These are phyloP conservation scores for Colletotrichum sp. DNA, from an alignment of 2,329 filamentous ascomycete genomes.

Conservation along the genomic window DNA sequence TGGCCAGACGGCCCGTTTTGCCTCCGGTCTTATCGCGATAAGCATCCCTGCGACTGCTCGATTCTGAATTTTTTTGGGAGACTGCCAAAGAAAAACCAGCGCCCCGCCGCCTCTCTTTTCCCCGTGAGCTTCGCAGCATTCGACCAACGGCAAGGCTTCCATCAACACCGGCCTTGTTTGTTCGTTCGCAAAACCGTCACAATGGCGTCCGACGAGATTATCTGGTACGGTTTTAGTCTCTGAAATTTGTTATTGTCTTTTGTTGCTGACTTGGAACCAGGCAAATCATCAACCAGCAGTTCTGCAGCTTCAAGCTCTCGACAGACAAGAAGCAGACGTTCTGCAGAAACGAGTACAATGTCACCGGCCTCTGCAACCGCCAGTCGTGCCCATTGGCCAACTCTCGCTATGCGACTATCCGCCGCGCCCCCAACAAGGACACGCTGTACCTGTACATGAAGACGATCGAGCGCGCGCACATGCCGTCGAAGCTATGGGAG, in stretches of 20 bases:
- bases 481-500: conserved; percentile 94
- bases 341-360: conserved; percentile 94
- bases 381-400: conserved; percentile 93
- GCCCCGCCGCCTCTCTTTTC: conserved; percentile 20
- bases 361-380: conserved; percentile 81
- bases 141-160: conserved; percentile 1
- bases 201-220: conserved; percentile 94
- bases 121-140: conserved; percentile 7
- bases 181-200: conserved; percentile 26
- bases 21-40: conserved; percentile 19
- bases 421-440: conserved; percentile 80
- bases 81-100: conserved; percentile 17
- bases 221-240: conserved; percentile 59
- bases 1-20: conserved; percentile 10
- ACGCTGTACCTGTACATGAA: conserved; percentile 97
- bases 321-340: conserved; percentile 89
- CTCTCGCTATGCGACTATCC: conserved; percentile 89
- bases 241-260: not conserved
- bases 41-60: conserved; percentile 6
- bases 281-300: conserved; percentile 95
- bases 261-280: not conserved
- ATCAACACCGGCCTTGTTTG: not conserved
- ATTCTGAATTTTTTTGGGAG: conserved; percentile 13
- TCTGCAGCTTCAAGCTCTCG: conserved; percentile 93
- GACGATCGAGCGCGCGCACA: conserved; percentile 85